Base-by-base conservation (phyloP, 345 rosid species). In the Jatropha curcas region DNA sequence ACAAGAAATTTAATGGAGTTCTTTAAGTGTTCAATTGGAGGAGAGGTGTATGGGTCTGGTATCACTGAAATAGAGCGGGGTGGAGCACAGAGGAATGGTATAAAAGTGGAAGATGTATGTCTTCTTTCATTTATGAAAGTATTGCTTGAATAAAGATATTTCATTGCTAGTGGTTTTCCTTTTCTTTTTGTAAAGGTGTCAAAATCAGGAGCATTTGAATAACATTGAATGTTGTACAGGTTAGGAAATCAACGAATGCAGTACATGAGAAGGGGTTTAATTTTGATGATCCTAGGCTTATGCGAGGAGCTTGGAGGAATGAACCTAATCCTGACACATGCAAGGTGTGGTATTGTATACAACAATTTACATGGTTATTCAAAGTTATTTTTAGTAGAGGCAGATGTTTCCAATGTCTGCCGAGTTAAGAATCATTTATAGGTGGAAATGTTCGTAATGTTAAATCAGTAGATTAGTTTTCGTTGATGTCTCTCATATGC, bases 1-100 rank as follows among this genome's bases (percentile, higher is more conserved):
- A 96, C 99, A 16, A 87, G 99, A 82, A 96, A 96, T 80, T 80
- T 93, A 81, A 96, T 96, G 99, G 99, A 96, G 87, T 96, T 96
- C 79, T 96, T 96, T 75, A 96, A 96, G 87, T 93, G 99, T 82
- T 93, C 99, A 45, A 91, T 96, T 84, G 99, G 95, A 76, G 99
- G 97, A 73, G 92, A 88, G 82, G 81, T 83, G 60, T 96, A 96
- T 82, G 99, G 99, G 71, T 79, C 88, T 75, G 99, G 99, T 71
- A 64, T 90, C 80, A 96, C 98, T 70, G 99, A 93, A 82, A 91
- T 90, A 71, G 99, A 96, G 81, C 85, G 77, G 81, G 99, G 88
- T 33, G 84, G 88, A 48, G 92, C 96, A 24, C 83, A 85, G 74
- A 86, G 88, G 67, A 87, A 65, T 81, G 99, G 98, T 75, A 71